Conservation (phyloP, 208 protist genomes). For the Leishmania gerbilli region DNA sequence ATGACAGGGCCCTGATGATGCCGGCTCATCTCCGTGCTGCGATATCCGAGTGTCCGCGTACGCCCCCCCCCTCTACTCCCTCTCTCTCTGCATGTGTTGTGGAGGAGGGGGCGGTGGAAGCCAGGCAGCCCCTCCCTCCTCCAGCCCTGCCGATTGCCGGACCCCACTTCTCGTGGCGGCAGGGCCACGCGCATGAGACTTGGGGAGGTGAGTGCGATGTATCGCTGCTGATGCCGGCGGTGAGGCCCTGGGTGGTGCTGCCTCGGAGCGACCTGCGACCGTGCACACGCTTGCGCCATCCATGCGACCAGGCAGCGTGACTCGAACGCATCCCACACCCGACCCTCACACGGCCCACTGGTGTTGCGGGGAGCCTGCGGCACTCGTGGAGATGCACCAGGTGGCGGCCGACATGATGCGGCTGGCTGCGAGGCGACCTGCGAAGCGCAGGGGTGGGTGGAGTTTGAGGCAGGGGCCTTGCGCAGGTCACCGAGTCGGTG, state of each 20-base stretch:
- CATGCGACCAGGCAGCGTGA: not conserved
- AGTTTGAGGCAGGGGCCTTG: not conserved
- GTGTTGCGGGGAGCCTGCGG: not conserved
- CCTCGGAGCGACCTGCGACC: not conserved
- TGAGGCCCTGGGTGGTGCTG: not conserved
- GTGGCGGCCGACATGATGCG: not conserved
- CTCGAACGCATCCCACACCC: no score
- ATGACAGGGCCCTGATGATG: no score
- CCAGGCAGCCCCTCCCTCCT: not conserved
- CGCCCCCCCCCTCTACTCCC: not conserved
- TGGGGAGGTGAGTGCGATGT: not conserved
- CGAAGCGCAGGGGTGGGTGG: no score
- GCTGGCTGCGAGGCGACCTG: not conserved
- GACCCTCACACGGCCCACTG: not conserved
- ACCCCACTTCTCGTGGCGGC: not conserved
- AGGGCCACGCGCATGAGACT: not conserved
- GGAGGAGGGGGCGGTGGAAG: not conserved
- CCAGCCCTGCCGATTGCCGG: not conserved
- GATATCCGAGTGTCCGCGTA: not conserved
- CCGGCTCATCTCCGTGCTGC: no score
- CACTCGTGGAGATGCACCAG: not conserved
- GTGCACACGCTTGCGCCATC: not conserved
- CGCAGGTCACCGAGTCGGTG: not conserved
- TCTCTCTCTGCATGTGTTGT: not conserved
- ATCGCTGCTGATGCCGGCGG: not conserved